Percentiles rank a stretch among this genome's conserved stretches.
phyloP scores from a whole-genome alignment of 257 asterid genomes.

The Echium plantagineum region DNA sequence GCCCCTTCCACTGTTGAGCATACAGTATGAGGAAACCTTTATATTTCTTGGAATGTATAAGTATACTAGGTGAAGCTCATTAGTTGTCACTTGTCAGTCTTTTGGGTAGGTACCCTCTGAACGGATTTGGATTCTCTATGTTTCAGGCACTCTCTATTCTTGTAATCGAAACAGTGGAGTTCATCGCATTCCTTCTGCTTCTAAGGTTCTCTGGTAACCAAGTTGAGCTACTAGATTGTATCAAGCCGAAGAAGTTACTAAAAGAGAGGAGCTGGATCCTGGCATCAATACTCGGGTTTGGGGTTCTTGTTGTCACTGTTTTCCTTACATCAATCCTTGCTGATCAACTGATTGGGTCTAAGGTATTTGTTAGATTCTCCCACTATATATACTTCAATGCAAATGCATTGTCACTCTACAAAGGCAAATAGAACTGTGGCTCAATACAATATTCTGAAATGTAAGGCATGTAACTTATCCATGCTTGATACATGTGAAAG shows the following conservation, averaged over 20 bases:
- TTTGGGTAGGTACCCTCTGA: background rate
- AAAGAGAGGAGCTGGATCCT: slow-evolving; percentile 51
- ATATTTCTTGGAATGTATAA: background rate
- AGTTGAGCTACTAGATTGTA: slow-evolving; percentile 39
- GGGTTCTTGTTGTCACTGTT: slow-evolving; percentile 43
- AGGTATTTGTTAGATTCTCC: slow-evolving; percentile 25
- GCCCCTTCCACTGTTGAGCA: background rate
- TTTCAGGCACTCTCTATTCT: slow-evolving; percentile 48
- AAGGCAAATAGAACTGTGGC: too few relatives aligned
- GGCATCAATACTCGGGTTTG: slow-evolving; percentile 44
- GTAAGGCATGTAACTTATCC: too few relatives aligned
- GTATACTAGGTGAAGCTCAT: background rate
- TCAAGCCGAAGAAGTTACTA: slow-evolving; percentile 24
- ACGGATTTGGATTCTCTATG: slow-evolving; percentile 5
- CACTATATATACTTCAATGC: background rate
- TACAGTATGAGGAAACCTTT: background rate
- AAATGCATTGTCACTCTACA: background rate
- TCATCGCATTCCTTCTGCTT: slow-evolving; percentile 41
- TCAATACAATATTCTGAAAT: too few relatives aligned
- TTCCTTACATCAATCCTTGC: slow-evolving; percentile 45
- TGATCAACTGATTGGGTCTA: slow-evolving; percentile 33
- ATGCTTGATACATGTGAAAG: background rate
- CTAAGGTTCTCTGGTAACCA: slow-evolving; percentile 39
- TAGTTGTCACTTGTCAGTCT: background rate
- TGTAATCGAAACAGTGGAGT: slow-evolving; percentile 50